Evolutionary conservation across 306 rosid genomes (phyloP).

Genomic region (Lathyrus oleraceus): DNA sequence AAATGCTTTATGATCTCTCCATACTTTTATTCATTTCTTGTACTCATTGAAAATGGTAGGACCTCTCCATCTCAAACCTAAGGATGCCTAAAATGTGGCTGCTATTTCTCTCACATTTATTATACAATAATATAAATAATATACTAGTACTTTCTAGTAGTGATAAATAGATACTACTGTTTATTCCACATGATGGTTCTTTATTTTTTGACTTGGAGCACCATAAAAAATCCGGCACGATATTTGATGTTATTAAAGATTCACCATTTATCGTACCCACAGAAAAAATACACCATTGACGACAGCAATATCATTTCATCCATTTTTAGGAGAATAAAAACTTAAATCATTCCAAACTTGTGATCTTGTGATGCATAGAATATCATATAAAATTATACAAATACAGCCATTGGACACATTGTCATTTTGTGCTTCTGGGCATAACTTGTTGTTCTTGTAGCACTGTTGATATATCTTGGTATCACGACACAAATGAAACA

Average conservation of each 20-base stretch:
- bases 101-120: conserved; percentile 13
- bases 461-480: neutral
- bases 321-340: neutral
- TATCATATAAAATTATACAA: conserved; percentile 5
- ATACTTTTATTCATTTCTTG: neutral
- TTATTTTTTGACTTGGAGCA: neutral
- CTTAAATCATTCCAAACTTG: conserved; percentile 6
- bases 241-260: neutral
- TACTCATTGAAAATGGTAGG: neutral
- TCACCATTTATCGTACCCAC: too few species aligned
- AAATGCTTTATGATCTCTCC: conserved; percentile 18
- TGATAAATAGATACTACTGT: too few species aligned
- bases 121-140: neutral
- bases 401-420: neutral
- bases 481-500: too few species aligned
- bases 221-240: neutral
- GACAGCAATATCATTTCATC: neutral
- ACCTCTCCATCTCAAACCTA: conserved; percentile 3
- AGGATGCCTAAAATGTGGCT: conserved; percentile 16
- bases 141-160: neutral
- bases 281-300: neutral
- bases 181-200: neutral
- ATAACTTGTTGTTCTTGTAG: neutral
- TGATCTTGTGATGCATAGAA: neutral
- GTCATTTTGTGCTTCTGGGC: neutral